These are phyloP conservation scores for Coffea humblotiana DNA, from an alignment of 305 asterid genomes.

Conservation along the genomic window DNA sequence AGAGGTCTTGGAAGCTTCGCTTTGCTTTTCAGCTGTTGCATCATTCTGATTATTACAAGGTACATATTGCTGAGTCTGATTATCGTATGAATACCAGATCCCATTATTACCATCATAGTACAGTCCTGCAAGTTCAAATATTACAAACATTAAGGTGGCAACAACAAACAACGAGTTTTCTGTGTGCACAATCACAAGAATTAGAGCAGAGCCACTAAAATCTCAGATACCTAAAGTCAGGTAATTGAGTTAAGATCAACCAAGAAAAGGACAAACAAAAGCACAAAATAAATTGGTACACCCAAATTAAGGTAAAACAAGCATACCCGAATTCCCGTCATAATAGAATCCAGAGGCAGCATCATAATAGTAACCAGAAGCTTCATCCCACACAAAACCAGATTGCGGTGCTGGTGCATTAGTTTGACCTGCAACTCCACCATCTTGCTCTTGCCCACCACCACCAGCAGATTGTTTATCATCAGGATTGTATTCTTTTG, in stretches of 20 bases:
- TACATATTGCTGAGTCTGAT: conserved; percentile 75
- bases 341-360: conserved; percentile 98
- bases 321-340: conserved; percentile 90
- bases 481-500: conserved; percentile 92
- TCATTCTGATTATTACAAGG: conserved; percentile 81
- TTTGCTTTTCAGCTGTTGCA: conserved; percentile 59
- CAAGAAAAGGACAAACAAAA: background rate
- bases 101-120: conserved; percentile 96
- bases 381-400: conserved; percentile 98
- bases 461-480: conserved; percentile 59
- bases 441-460: conserved; percentile 58
- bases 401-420: conserved; percentile 75
- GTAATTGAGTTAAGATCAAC: background rate
- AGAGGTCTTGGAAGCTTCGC: conserved; percentile 46
- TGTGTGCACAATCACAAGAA: background rate
- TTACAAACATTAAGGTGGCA: background rate
- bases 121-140: conserved; percentile 51
- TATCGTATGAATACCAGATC: conserved; percentile 86
- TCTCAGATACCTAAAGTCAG: background rate
- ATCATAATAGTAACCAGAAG: conserved; percentile 97
- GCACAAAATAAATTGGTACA: background rate
- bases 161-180: background rate
- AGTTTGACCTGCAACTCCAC: conserved; percentile 48
- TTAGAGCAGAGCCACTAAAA: background rate
- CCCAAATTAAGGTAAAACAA: background rate